phyloP scores from a whole-genome alignment of 2,329 filamentous ascomycete genomes.

The Pestalotiopsis sp. region DNA sequence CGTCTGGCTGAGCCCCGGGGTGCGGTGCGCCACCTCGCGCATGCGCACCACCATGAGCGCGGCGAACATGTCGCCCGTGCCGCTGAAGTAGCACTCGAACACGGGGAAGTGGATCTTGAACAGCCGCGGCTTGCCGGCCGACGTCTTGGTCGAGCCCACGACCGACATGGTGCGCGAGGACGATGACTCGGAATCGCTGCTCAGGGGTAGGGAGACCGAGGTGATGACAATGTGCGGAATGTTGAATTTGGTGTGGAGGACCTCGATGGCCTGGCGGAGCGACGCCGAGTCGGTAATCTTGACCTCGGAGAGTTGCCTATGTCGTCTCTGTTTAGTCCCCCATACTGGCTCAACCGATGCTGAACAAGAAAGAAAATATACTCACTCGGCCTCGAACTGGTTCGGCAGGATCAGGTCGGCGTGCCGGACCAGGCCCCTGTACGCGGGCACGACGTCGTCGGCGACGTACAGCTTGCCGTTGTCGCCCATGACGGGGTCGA shows the following conservation, averaged over 20 bases:
- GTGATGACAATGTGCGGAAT: constrained; percentile 93
- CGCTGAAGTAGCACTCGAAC: constrained; percentile 92
- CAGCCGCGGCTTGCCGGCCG: constrained; percentile 69
- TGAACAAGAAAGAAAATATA: constrained; percentile 15
- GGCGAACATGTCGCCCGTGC: constrained; percentile 98
- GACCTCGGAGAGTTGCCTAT: constrained; percentile 80
- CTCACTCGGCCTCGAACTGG: constrained; percentile 94
- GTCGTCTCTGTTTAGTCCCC: constrained; percentile 6
- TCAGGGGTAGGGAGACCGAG: constrained; percentile 71
- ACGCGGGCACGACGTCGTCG: constrained; percentile 88
- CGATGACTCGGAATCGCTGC: constrained; percentile 27
- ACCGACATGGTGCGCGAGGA: constrained; percentile 56
- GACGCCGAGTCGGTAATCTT: constrained; percentile 76
- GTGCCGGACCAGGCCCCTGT: constrained; percentile 76
- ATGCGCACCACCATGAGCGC: constrained; percentile 86
- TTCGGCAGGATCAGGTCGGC: constrained; percentile 95
- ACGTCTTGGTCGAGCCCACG: constrained; percentile 69
- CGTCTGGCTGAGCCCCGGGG: constrained; percentile 47
- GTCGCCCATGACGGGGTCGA: constrained; percentile 98
- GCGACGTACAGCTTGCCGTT: constrained; percentile 90
- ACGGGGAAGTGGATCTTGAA: constrained; percentile 88
- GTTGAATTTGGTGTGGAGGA: constrained; percentile 74
- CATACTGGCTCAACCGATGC: too few species aligned
- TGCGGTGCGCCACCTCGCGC: constrained; percentile 72
- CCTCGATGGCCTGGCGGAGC: constrained; percentile 73